A percentile compares a stretch with the other conserved stretches of the same genome.
Evolutionary conservation across 2,329 filamentous ascomycete species (phyloP).

Genomic region (Claviceps sp.): DNA sequence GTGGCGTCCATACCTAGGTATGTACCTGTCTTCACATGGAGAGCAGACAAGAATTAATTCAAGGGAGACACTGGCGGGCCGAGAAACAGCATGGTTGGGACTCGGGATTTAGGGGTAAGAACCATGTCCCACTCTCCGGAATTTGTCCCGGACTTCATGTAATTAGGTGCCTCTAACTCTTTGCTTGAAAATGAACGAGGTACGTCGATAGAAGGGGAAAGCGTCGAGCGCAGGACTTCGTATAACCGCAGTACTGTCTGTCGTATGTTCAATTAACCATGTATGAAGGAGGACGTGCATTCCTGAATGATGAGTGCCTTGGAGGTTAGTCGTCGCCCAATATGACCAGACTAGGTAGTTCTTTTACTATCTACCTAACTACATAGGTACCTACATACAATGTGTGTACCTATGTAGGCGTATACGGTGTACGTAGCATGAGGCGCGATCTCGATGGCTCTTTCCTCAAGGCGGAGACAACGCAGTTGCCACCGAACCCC

Average conservation of each 20-base stretch:
- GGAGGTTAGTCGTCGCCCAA: too few relatives aligned
- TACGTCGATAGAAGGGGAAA: not conserved
- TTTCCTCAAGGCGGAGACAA: not conserved
- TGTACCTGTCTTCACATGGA: not conserved
- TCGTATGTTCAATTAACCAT: not conserved
- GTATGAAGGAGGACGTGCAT: not conserved
- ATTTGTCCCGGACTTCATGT: not conserved
- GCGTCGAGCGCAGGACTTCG: not conserved
- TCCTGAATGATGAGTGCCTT: too few relatives aligned
- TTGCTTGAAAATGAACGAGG: not conserved
- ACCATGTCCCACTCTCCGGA: not conserved
- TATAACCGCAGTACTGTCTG: not conserved
- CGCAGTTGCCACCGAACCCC: not conserved
- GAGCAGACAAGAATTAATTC: not conserved
- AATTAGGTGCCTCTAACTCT: not conserved
- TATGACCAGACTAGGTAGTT: not conserved
- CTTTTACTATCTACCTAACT: too few relatives aligned
- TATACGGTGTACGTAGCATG: not conserved
- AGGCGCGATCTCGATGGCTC: not conserved
- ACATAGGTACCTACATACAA: too few relatives aligned
- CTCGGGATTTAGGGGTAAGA: slow-evolving; percentile 1
- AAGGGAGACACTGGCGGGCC: not conserved
- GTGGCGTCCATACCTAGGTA: too few relatives aligned
- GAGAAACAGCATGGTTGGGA: not conserved
- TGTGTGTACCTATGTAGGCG: too few relatives aligned